Evolutionary conservation across 345 rosid genomes (phyloP).

Genomic region (thale cress (Arabidopsis thaliana)): TAIR10.1 NC_003071.7:8125001-8125500

Average conservation of each 20-base stretch:
- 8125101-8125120: not conserved
- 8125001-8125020: not conserved
- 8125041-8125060: slow-evolving; percentile 11
- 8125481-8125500: slow-evolving; percentile 41
- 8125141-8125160: not conserved
- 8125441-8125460: slow-evolving; percentile 16
- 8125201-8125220: slow-evolving; percentile 1
- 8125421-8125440: slow-evolving; percentile 22
- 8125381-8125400: slow-evolving; percentile 28
- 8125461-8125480: slow-evolving; percentile 21
- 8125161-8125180: not conserved
- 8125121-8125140: not conserved
- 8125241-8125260: slow-evolving; percentile 23
- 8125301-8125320: slow-evolving; percentile 9
- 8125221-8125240: slow-evolving; percentile 25
- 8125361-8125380: slow-evolving; percentile 47
- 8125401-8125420: slow-evolving; percentile 31
- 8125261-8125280: not conserved
- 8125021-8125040: not conserved
- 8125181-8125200: not conserved
- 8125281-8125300: not conserved
- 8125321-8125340: slow-evolving; percentile 7
- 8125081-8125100: slow-evolving; percentile 4
- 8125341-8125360: slow-evolving; percentile 44
- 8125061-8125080: not conserved